phyloP scores from a whole-genome alignment of 2,329 filamentous ascomycete species.

The Epichloe typhina region DNA sequence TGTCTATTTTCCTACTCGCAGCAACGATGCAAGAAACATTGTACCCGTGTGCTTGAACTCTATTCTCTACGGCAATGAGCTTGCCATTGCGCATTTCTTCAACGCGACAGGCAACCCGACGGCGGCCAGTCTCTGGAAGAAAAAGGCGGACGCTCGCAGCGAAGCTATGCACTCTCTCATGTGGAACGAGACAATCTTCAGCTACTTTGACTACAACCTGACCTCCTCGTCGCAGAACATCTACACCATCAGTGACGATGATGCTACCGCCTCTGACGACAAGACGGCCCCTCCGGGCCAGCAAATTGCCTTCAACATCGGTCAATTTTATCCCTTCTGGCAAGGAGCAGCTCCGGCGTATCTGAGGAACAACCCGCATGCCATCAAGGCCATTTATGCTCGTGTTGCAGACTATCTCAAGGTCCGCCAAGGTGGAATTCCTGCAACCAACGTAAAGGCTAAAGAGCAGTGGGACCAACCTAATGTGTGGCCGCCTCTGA shows the following conservation, averaged over 20 bases:
- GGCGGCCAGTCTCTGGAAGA: conserved; percentile 34
- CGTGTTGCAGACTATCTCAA: conserved; percentile 41
- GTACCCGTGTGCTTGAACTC: conserved; percentile 56
- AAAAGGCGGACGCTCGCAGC: conserved; percentile 38
- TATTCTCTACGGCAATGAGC: conserved; percentile 53
- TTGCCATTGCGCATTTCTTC: conserved; percentile 43
- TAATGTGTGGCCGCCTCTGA: conserved; percentile 56
- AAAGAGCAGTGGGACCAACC: conserved; percentile 60
- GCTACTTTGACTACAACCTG: conserved; percentile 58
- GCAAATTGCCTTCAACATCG: conserved; percentile 43
- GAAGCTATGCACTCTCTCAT: conserved; percentile 49
- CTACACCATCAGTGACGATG: conserved; percentile 36
- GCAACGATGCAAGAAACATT: conserved; percentile 43
- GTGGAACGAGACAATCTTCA: conserved; percentile 49
- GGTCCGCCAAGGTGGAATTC: conserved; percentile 40
- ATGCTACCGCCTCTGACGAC: conserved; percentile 18
- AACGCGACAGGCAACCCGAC: conserved; percentile 35
- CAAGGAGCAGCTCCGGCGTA: conserved; percentile 45
- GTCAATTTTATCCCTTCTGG: conserved; percentile 59
- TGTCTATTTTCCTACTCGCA: conserved; percentile 52
- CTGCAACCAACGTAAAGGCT: conserved; percentile 47
- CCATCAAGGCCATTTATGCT: conserved; percentile 39
- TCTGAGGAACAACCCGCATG: conserved; percentile 44
- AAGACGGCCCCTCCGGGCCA: conserved; percentile 35
- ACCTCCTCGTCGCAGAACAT: conserved; percentile 43